Evolutionary conservation across 2,329 filamentous ascomycete genomes (phyloP), one percentile per base, ranked within the genome.

Genomic region (Scolecobasidium constrictum): DNA sequence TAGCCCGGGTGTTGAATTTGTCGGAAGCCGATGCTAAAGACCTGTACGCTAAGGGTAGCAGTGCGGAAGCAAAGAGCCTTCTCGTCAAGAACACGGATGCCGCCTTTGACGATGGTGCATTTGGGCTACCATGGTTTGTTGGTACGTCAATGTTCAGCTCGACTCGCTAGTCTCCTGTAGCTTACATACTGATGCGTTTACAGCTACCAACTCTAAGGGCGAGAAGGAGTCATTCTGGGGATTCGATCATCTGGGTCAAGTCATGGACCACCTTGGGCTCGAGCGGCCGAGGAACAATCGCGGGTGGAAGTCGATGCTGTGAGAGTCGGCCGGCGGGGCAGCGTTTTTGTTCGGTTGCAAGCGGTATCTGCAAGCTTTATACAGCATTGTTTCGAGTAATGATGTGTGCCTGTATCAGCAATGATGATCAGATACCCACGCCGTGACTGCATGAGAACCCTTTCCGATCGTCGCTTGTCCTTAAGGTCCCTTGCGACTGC

Each of bases 111-210:
- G 63, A 68, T 18, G 76, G 73, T 1, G 72, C 72, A 1, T 81
- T 81, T 61, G 76, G 76, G 2, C 52, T 79, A 42, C 76, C 76
- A 2, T 80, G 72, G 69, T 73, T 77, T 52, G 57, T 64, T 41
- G 58, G 58, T 62, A 38, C 51, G 55, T 54, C 19, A 3, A 44
- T 38, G 11, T 18, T 16, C 9, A 17, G 16, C 6, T 11, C 13
- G 19, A 21, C 4, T 6, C 3, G 23, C 5, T 16, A 18, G 9
- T n/a, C 16, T 20, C 7, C 33, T 6, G 3, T 4, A 40, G 7
- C 15, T 21, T 23, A 22, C 38, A 28, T 16, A 23, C 23, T 26
- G 20, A 28, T 17, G 15, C 18, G 13, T 39, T 6, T 21, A 3
- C 63, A 56, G 75, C 72, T 42, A 73, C 67, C 38, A 74, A 78